Conservation (phyloP, 106 monocot genomes). For the Hemerocallis citrina region DNA sequence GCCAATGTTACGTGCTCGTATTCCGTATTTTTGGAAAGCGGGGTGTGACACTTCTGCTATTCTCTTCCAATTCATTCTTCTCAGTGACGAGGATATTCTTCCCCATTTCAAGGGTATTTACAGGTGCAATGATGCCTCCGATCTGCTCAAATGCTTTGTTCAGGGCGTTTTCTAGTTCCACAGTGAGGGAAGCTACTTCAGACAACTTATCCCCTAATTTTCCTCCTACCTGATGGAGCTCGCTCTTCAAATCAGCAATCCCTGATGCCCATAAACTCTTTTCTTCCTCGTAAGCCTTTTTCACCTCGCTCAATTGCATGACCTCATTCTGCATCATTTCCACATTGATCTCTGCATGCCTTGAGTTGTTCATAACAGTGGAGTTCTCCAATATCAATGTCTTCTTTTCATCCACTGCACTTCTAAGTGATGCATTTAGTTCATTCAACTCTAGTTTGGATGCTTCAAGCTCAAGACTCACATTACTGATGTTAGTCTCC, state of each 20-base stretch:
- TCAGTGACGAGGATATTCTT: too few species aligned
- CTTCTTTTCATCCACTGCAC: conserved; percentile 9
- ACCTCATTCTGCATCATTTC: conserved; percentile 12
- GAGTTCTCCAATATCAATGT: conserved; percentile 4
- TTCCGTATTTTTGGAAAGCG: too few species aligned
- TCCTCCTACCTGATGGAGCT: conserved; percentile 16
- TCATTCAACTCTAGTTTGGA: conserved; percentile 6
- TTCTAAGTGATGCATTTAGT: conserved; percentile 1
- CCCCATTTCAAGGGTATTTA: too few species aligned
- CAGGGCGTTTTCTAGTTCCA: too few species aligned
- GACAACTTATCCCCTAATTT: conserved; percentile 14
- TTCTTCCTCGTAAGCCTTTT: conserved; percentile 18
- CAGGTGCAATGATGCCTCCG: too few species aligned
- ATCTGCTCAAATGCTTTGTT: too few species aligned
- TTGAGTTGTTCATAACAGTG: neutral
- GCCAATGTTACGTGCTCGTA: too few species aligned
- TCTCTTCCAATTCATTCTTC: too few species aligned
- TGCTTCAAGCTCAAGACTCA: conserved; percentile 14
- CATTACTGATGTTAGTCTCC: conserved; percentile 23
- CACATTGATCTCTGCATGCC: conserved; percentile 8
- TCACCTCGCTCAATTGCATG: conserved; percentile 12
- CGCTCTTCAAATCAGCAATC: conserved; percentile 5
- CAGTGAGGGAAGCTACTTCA: conserved; percentile 5
- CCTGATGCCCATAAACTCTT: conserved; percentile 17
- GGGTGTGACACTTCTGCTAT: too few species aligned